Base-by-base conservation (phyloP, 1,284 basidiomycete species). In the Waitea zeae region DNA sequence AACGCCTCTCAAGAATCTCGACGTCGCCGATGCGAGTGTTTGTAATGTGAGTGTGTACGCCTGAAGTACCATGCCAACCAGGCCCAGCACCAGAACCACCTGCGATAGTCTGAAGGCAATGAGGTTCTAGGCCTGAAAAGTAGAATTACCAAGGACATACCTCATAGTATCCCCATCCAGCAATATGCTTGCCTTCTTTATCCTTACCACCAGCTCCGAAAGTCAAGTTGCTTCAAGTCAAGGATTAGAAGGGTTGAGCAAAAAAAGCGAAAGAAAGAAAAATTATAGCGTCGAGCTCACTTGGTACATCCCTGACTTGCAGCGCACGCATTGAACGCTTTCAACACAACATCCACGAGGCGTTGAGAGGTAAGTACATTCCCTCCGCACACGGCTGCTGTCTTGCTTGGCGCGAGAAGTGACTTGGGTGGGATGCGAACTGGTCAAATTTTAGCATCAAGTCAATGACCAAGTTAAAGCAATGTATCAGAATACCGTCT, bases 101-200 rank as follows among this genome's bases (percentile, higher is more conserved):
- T 5, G 84, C 86, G 38, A 96, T 93, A 0, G 86, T 93, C 80
- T 84, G 40, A n/a, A 35, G 24, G 12, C 17, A 27, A 26, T 12
- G 15, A 36, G 35, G 20, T 26, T 33, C 17, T 28, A 33, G 38
- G 35, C 29, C 35, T 27, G 26, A 12, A 31, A 30, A 31, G 32
- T 34, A 32, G 12, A 12, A 13, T 36, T 39, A 28, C 17, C 14
- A 12, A n/a, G 2, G 5, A 38, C 52, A 36, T 44, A 70, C 83
- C 64, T 95, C 90, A 52, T 95, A 95, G 56, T 93, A 95, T 1
- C 92, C 92, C 77, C 87, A 96, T 12, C 90, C 90, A 27, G 75
- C 68, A 41, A 68, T 64, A 43, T 67, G 70, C 30, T 71, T 72
- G 0, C 86, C 89, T 33, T 83, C 65, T 43, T 71, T 70, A 49